Conservation (phyloP, 1,284 basidiomycete genomes). For the Pseudozyma tsukubaensis region DNA sequence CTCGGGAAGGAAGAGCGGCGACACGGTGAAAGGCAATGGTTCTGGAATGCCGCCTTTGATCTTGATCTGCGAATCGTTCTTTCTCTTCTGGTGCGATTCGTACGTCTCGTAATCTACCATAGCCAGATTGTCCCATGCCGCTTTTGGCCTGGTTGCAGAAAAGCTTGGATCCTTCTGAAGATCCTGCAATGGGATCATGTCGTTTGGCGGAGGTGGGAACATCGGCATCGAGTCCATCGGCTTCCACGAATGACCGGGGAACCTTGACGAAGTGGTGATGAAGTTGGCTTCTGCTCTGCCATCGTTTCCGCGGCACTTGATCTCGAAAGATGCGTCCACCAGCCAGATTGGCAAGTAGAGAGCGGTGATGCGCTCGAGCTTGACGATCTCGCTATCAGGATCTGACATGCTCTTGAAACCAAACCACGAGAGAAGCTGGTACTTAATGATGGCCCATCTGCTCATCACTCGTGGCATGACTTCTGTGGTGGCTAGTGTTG, state of each 20-base stretch:
- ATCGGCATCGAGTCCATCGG: constrained; percentile 48
- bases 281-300: constrained; percentile 41
- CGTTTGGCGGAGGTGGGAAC: constrained; percentile 32
- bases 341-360: constrained; percentile 51
- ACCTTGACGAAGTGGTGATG: constrained; percentile 23
- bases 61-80: constrained; percentile 11
- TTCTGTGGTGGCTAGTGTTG: constrained; percentile 22
- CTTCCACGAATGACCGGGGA: constrained; percentile 50
- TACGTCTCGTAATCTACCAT: constrained; percentile 46
- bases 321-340: constrained; percentile 43
- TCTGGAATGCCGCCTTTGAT: constrained; percentile 44
- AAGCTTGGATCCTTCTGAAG: constrained; percentile 19
- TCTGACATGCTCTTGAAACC: constrained; percentile 17
- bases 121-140: constrained; percentile 25
- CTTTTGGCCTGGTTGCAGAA: constrained; percentile 2
- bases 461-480: constrained; percentile 31
- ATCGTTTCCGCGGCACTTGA: constrained; percentile 48
- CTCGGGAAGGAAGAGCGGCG: constrained; percentile 44
- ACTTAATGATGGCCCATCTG: constrained; percentile 22
- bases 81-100: constrained; percentile 22
- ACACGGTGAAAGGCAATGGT: constrained; percentile 43
- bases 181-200: constrained; percentile 18
- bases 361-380: constrained; percentile 31
- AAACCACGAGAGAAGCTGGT: constrained; percentile 23
- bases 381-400: constrained; percentile 22